A percentile compares a stretch with the other conserved stretches of the same genome.
These are phyloP conservation scores for Usnea hakonensis DNA, from an alignment of 495 filamentous ascomycete species.

Conservation along the genomic window DNA sequence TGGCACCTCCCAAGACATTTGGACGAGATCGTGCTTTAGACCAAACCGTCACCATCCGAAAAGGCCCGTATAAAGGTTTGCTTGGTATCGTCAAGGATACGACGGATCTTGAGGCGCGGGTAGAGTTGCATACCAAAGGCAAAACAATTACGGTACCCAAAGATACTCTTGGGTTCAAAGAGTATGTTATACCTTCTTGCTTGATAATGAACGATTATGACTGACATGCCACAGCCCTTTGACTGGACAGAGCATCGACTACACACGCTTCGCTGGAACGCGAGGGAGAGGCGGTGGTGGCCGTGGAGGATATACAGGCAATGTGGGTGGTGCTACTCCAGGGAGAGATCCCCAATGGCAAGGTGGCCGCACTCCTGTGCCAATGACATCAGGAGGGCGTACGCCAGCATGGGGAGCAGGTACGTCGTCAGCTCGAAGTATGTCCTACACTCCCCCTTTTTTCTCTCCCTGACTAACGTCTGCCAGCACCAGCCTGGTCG, in stretches of 20 bases:
- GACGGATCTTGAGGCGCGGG: slow-evolving; percentile 70
- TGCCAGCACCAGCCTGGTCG: slow-evolving; percentile 52
- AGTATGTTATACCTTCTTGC: slow-evolving; percentile 42
- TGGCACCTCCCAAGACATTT: slow-evolving; percentile 70
- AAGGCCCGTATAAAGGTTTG: slow-evolving; percentile 82
- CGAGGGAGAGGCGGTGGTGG: slow-evolving; percentile 47
- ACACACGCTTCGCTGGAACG: slow-evolving; percentile 51
- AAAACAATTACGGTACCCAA: slow-evolving; percentile 79
- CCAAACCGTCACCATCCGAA: slow-evolving; percentile 79
- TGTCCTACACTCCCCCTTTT: slow-evolving; percentile 25
- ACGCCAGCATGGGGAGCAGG: slow-evolving; percentile 59
- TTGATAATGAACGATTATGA: neutral
- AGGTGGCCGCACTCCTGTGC: slow-evolving; percentile 65
- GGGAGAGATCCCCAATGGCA: slow-evolving; percentile 33
- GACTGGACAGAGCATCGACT: slow-evolving; percentile 66
- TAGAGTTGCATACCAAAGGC: slow-evolving; percentile 87
- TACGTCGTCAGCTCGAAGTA: slow-evolving; percentile 39
- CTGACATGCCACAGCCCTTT: slow-evolving; percentile 38
- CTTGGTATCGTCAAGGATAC: slow-evolving; percentile 93
- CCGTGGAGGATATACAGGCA: slow-evolving; percentile 33
- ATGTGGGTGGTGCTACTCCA: slow-evolving; percentile 30
- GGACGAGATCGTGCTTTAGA: slow-evolving; percentile 82
- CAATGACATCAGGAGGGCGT: slow-evolving; percentile 45
- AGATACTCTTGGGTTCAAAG: slow-evolving; percentile 68
- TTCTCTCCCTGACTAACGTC: neutral